Percentiles rank a stretch among this genome's conserved stretches.
Evolutionary conservation across 2,329 filamentous ascomycete genomes (phyloP).

Genomic region (Alternaria alternata): DNA sequence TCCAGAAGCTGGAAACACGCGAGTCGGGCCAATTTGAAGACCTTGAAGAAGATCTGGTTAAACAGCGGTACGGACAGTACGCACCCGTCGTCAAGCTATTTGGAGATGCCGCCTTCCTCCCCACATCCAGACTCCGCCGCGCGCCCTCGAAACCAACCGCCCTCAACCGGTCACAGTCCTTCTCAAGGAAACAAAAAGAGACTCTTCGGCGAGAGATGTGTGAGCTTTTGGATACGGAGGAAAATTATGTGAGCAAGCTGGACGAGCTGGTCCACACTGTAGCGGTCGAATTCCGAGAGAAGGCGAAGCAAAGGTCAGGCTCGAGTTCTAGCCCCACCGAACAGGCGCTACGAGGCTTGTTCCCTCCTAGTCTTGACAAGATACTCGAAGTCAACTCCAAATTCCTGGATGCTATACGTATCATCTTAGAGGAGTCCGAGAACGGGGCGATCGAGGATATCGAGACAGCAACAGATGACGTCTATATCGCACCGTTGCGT

Average conservation of each 20-base stretch:
- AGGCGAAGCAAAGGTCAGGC: conserved; percentile 65
- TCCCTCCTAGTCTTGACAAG: conserved; percentile 79
- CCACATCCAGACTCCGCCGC: conserved; percentile 82
- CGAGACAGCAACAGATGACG: conserved; percentile 61
- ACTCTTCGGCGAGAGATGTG: conserved; percentile 86
- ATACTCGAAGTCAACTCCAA: conserved; percentile 83
- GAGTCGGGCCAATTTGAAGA: conserved; percentile 69
- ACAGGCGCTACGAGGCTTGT: conserved; percentile 76
- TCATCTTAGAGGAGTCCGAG: conserved; percentile 82
- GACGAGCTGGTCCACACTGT: conserved; percentile 83
- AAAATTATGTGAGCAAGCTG: conserved; percentile 89
- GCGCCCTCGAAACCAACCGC: conserved; percentile 87
- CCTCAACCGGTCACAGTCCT: conserved; percentile 78
- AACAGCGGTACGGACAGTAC: conserved; percentile 80
- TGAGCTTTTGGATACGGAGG: conserved; percentile 91
- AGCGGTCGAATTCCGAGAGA: conserved; percentile 79
- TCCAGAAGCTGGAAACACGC: conserved; percentile 55
- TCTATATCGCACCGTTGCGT: conserved; percentile 44
- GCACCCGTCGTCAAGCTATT: conserved; percentile 78
- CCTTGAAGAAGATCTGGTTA: conserved; percentile 69
- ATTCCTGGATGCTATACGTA: conserved; percentile 79
- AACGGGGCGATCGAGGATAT: conserved; percentile 80
- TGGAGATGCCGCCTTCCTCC: conserved; percentile 85
- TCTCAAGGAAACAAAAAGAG: conserved; percentile 82
- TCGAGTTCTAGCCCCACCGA: conserved; percentile 75